Percentiles rank a stretch among this genome's conserved stretches.
Conservation (phyloP, 2,329 filamentous ascomycete genomes). For the Pyricularia sp. region DNA sequence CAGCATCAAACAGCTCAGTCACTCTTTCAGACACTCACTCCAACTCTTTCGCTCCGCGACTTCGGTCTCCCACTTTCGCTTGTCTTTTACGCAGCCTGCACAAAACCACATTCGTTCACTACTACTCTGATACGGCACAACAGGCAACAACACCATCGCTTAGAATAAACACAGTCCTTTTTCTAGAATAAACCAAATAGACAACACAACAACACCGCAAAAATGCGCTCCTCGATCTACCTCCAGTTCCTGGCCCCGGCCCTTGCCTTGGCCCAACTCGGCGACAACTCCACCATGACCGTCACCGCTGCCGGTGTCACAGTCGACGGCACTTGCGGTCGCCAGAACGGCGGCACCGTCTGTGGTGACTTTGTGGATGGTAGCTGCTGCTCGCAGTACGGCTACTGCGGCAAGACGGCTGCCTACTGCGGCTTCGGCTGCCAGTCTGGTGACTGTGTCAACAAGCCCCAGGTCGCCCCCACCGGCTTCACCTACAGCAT, state of each 20-base stretch:
- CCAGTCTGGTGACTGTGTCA: slow-evolving; percentile 1
- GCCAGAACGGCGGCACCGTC: slow-evolving; percentile 1
- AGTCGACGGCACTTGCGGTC: slow-evolving; percentile 3
- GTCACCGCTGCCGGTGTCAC: neutral
- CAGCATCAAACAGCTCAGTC: neutral
- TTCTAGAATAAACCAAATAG: neutral
- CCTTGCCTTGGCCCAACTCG: neutral
- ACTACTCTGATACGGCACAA: neutral
- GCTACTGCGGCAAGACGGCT: neutral
- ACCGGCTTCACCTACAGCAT: slow-evolving; percentile 7
- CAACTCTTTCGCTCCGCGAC: neutral
- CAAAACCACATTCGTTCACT: neutral
- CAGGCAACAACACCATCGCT: neutral
- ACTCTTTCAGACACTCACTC: neutral
- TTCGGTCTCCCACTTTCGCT: neutral
- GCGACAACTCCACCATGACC: neutral
- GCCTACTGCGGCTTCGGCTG: slow-evolving; percentile 3
- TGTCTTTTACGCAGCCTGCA: neutral
- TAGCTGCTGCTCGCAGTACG: neutral
- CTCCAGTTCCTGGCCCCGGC: neutral
- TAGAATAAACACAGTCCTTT: neutral
- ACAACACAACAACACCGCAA: neutral
- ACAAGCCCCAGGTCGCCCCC: slow-evolving; percentile 1
- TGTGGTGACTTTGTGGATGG: neutral
- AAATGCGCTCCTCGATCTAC: neutral